Evolutionary conservation across 352 stramenopile genomes (phyloP).

Genomic region (Globisporangium splendens): DNA sequence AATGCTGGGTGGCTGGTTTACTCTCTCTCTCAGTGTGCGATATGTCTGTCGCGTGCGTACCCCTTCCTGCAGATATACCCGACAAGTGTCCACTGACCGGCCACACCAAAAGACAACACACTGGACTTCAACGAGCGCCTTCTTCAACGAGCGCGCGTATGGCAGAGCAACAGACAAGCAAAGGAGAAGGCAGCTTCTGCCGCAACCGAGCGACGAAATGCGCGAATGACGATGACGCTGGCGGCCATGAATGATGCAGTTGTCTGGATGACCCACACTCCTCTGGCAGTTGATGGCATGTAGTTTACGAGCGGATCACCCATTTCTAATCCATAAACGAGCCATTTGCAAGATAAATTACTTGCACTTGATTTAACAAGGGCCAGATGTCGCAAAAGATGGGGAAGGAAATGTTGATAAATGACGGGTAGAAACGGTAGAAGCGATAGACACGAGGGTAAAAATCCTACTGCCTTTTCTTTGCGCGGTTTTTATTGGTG

Average conservation of each 20-base stretch:
- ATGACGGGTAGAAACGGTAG: constrained; percentile 9
- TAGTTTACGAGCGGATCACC: background rate
- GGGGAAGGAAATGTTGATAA: constrained; percentile 1
- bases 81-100: too few relatives aligned
- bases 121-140: too few relatives aligned
- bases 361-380: background rate
- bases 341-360: background rate
- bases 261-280: background rate
- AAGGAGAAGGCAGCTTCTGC: background rate
- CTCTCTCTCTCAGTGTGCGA: too few relatives aligned
- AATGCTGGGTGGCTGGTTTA: too few relatives aligned
- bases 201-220: background rate
- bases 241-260: background rate
- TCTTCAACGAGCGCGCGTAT: too few relatives aligned
- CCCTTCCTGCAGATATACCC: too few relatives aligned
- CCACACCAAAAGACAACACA: too few relatives aligned
- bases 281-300: background rate
- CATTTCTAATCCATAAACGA: background rate
- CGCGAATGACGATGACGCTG: background rate
- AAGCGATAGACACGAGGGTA: background rate
- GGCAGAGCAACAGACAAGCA: too few relatives aligned
- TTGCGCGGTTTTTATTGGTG: background rate
- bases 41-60: too few relatives aligned
- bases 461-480: background rate
- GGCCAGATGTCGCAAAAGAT: background rate